Evolutionary conservation across 1,139 yeast genomes (phyloP), one percentile per base, ranked within the genome.

Genomic region (Kodamaea ohmeri): DNA sequence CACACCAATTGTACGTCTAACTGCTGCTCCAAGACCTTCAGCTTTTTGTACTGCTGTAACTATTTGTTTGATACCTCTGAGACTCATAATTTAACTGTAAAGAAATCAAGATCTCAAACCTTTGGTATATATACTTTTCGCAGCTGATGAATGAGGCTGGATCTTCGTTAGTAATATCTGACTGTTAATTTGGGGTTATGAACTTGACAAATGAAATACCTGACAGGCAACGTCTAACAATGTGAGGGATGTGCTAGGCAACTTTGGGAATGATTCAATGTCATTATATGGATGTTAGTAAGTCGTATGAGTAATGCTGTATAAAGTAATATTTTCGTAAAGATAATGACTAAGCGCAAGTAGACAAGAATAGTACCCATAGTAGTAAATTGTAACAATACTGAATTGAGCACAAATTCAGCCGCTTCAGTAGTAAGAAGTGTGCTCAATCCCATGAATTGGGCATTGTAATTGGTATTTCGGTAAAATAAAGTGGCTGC

Each of bases 21-120:
- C 96, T 26, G 72, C 64, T 27, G 96, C 96, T 12, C 96, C 96
- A 26, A 73, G 92, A 46, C 96, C 96, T 63, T 88, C 96, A 12
- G 83, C 69, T 58, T 83, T 90, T 54, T 86, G 89, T 36, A 74
- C 54, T 20, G 95, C 92, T 41, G 74, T 63, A 47, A 86, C 71
- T 33, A 76, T 27, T 12, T 33, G 26, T 18, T 33, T 33, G 7
- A 33, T 33, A 3, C 20, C 15, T 33, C 35, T 33, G 77, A 80
- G 32, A 73, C 25, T 16, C 6, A 6, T 25, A 16, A 25, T 25
- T 25, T n/a, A 7, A 12, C 7, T 20, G 22, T 7, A 9, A 20
- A 7, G 22, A 20, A 7, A 20, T 9, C 9, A 9, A 20, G 9
- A 20, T 20, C 6, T 20, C 22, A 20, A 20, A 6, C 22, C 6